phyloP scores from a whole-genome alignment of 371 early-diverging fungal genomes.

The Umbelopsis sp. region DNA sequence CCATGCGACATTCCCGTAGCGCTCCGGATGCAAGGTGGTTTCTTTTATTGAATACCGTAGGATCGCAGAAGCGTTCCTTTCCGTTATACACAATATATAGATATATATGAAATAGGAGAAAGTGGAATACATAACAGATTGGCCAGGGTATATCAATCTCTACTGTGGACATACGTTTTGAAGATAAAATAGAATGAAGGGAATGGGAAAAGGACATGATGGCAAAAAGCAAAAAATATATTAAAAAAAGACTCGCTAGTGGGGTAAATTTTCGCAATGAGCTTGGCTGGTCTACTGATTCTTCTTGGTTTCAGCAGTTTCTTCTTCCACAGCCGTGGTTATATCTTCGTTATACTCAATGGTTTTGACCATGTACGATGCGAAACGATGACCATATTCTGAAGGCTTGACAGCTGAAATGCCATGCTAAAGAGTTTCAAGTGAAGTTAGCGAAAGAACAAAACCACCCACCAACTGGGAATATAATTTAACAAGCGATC shows the following conservation, averaged over 20 bases:
- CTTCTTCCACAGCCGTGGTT: conserved; percentile 20
- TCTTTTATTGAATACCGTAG: no score
- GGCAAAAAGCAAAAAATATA: background rate
- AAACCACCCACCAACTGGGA: background rate
- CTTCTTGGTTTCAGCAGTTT: conserved; percentile 10
- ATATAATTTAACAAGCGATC: background rate
- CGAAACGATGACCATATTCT: conserved; percentile 85
- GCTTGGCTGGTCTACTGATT: background rate
- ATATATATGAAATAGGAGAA: no score
- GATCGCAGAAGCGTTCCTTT: no score
- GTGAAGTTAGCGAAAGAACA: background rate
- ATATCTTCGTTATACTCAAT: conserved; percentile 51
- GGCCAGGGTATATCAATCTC: no score
- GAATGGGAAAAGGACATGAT: no score
- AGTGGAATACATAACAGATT: no score
- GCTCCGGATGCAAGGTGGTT: background rate
- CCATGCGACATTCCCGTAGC: background rate
- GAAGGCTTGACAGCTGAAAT: conserved; percentile 94
- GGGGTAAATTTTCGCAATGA: background rate
- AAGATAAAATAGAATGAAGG: no score
- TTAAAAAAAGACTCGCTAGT: background rate
- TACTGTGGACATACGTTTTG: no score
- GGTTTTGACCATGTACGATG: conserved; percentile 80
- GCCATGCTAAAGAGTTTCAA: conserved; percentile 32
- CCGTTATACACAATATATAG: no score